phyloP scores from a whole-genome alignment of 1,284 basidiomycete species.

The Boletus sp. region DNA sequence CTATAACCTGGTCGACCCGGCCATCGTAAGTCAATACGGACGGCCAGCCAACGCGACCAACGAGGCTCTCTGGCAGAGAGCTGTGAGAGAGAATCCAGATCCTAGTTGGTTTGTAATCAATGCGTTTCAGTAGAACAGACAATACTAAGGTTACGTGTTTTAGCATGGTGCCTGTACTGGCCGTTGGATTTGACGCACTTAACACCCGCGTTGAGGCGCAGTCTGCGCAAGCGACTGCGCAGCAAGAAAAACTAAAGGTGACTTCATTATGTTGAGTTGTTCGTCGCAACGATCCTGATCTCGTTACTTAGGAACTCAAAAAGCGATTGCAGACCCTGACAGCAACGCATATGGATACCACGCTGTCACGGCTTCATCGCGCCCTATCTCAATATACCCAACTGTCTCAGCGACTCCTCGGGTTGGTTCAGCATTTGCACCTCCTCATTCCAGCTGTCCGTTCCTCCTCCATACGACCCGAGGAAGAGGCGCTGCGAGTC shows the following conservation, averaged over 20 bases:
- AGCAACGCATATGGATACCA: conserved; percentile 65
- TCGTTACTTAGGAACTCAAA: conserved; percentile 55
- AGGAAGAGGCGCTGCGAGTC: conserved; percentile 71
- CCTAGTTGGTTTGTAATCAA: conserved; percentile 57
- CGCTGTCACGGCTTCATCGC: conserved; percentile 65
- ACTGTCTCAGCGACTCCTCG: conserved; percentile 70
- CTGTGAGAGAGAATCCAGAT: conserved; percentile 80
- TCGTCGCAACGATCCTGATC: conserved; percentile 3
- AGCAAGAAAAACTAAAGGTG: conserved; percentile 69
- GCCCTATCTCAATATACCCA: conserved; percentile 69
- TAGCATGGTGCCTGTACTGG: conserved; percentile 81
- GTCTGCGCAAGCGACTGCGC: conserved; percentile 61
- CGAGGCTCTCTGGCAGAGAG: conserved; percentile 78
- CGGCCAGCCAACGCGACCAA: conserved; percentile 73
- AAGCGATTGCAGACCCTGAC: conserved; percentile 60
- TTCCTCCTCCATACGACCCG: conserved; percentile 74
- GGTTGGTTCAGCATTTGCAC: conserved; percentile 73
- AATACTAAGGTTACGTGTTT: conserved; percentile 13
- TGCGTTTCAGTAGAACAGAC: background rate
- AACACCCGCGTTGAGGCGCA: conserved; percentile 80
- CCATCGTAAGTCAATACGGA: conserved; percentile 64
- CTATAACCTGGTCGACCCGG: conserved; percentile 82
- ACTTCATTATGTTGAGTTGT: background rate
- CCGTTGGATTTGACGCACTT: conserved; percentile 79
- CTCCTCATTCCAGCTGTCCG: conserved; percentile 76